A percentile compares a stretch with the other conserved stretches of the same genome.
Evolutionary conservation across 2,329 filamentous ascomycete genomes (phyloP).

Genomic region (Penicillium decumbens): DNA sequence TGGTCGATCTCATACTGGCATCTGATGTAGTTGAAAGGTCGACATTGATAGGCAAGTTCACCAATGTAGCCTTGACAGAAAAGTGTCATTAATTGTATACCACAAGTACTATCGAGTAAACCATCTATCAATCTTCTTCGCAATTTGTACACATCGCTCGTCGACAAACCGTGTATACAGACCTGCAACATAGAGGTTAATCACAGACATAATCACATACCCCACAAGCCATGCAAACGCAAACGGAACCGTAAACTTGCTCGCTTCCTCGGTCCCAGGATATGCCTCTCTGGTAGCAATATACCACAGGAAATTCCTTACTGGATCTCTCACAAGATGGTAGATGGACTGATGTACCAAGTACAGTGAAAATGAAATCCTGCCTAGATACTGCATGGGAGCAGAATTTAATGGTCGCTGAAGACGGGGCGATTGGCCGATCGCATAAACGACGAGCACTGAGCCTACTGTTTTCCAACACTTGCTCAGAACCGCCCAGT

Average conservation of each 20-base stretch:
- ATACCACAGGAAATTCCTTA: slow-evolving; percentile 16
- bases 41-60: not conserved
- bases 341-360: slow-evolving; percentile 25
- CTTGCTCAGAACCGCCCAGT: slow-evolving; percentile 16
- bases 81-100: not conserved
- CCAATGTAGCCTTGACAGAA: too few relatives aligned
- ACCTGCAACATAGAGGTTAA: slow-evolving; percentile 3
- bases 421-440: slow-evolving; percentile 16
- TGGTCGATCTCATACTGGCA: not conserved
- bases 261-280: slow-evolving; percentile 4
- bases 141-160: slow-evolving; percentile 7
- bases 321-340: slow-evolving; percentile 13
- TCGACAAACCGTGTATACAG: slow-evolving; percentile 6
- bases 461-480: slow-evolving; percentile 21
- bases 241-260: slow-evolving; percentile 4
- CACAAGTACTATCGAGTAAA: slow-evolving; percentile 1
- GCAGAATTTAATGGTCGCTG: slow-evolving; percentile 18
- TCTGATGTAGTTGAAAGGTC: not conserved
- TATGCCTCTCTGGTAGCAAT: slow-evolving; percentile 5
- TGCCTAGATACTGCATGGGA: slow-evolving; percentile 26
- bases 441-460: slow-evolving; percentile 16
- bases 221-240: slow-evolving; percentile 9
- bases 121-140: slow-evolving; percentile 8
- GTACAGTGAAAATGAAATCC: slow-evolving; percentile 32
- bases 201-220: slow-evolving; percentile 1